These are phyloP conservation scores for Fusarium luffae DNA, from an alignment of 2,329 filamentous ascomycete genomes.

Conservation along the genomic window DNA sequence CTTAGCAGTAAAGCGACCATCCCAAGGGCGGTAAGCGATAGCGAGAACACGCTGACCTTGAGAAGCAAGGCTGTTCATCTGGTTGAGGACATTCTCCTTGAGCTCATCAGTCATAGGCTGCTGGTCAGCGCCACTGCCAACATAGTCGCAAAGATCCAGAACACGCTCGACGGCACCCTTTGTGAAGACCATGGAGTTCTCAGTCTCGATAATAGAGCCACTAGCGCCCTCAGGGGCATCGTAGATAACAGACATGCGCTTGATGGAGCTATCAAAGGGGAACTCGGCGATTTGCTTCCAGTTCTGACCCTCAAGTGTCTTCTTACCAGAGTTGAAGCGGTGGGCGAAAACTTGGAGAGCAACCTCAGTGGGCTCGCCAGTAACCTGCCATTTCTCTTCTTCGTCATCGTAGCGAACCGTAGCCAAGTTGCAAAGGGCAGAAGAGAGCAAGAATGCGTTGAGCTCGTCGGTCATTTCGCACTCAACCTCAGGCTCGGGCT, in stretches of 20 bases:
- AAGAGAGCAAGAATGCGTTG: slow-evolving; percentile 63
- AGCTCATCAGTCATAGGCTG: slow-evolving; percentile 62
- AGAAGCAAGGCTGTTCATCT: slow-evolving; percentile 70
- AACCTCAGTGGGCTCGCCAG: slow-evolving; percentile 79
- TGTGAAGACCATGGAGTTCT: slow-evolving; percentile 66
- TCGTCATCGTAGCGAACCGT: slow-evolving; percentile 66
- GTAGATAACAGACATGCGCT: slow-evolving; percentile 84
- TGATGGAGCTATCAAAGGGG: slow-evolving; percentile 82
- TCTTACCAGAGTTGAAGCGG: slow-evolving; percentile 71
- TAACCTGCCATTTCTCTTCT: slow-evolving; percentile 71
- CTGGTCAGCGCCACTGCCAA: slow-evolving; percentile 57
- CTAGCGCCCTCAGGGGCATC: slow-evolving; percentile 58
- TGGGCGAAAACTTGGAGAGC: slow-evolving; percentile 80
- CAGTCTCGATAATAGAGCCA: slow-evolving; percentile 52
- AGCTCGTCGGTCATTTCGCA: slow-evolving; percentile 63
- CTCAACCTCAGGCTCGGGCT: slow-evolving; percentile 50
- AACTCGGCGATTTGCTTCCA: slow-evolving; percentile 77
- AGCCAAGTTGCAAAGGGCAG: slow-evolving; percentile 74
- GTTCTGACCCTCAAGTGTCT: slow-evolving; percentile 60
- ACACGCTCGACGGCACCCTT: slow-evolving; percentile 73
- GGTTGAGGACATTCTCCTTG: slow-evolving; percentile 61
- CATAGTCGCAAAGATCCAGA: slow-evolving; percentile 64
- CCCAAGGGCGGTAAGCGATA: slow-evolving; percentile 71
- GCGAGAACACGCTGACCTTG: slow-evolving; percentile 79
- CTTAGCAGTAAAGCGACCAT: slow-evolving; percentile 59